phyloP scores from a whole-genome alignment of 768 basidiomycete species.

The Tephrocybe sp. region DNA sequence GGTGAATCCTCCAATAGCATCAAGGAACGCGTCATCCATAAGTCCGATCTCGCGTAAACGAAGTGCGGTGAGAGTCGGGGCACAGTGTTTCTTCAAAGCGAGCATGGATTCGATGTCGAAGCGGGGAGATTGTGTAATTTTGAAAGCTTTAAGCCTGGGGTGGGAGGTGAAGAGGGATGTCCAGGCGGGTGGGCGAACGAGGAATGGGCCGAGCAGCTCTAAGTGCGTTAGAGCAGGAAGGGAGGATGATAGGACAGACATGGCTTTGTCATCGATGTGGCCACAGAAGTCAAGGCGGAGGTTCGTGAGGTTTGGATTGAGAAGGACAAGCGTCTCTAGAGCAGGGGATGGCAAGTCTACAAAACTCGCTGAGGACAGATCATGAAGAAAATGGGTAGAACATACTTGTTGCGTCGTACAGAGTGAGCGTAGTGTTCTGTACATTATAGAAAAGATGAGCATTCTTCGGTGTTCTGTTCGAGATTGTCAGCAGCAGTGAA shows the following conservation, averaged over 20 bases:
- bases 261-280: conserved; percentile 61
- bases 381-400: conserved; percentile 9
- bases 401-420: conserved; percentile 92
- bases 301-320: conserved; percentile 81
- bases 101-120: conserved; percentile 72
- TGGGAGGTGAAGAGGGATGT: conserved; percentile 65
- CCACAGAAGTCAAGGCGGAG: conserved; percentile 88
- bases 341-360: conserved; percentile 69
- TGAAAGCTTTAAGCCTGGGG: conserved; percentile 64
- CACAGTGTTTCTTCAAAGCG: conserved; percentile 54
- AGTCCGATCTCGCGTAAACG: conserved; percentile 77
- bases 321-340: conserved; percentile 64
- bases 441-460: conserved; percentile 81
- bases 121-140: conserved; percentile 82
- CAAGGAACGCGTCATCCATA: conserved; percentile 63
- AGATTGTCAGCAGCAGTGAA: neutral
- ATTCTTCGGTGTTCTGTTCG: conserved; percentile 69
- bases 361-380: neutral
- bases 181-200: conserved; percentile 77
- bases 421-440: conserved; percentile 58
- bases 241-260: conserved; percentile 55
- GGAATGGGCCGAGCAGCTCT: conserved; percentile 85
- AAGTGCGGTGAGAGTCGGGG: conserved; percentile 55
- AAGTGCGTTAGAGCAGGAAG: conserved; percentile 68
- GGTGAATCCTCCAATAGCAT: conserved; percentile 24